These are phyloP conservation scores for Erysimum pusillum DNA, from an alignment of 441 rosid genomes.

Conservation along the genomic window DNA sequence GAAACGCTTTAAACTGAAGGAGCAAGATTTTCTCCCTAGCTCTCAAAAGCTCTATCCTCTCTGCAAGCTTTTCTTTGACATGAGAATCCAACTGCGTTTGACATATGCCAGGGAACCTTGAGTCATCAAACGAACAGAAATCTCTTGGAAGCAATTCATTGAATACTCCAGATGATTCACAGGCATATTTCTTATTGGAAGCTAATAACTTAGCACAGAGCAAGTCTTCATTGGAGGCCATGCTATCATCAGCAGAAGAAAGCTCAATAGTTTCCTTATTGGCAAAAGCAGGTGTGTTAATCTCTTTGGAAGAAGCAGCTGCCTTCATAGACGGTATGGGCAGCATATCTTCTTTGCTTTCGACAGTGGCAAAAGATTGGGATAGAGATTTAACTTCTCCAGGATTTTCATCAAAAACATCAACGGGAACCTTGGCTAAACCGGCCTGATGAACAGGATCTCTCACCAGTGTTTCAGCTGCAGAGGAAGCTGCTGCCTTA, in stretches of 20 bases:
- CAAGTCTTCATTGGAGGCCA: constrained; percentile 46
- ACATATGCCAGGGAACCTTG: constrained; percentile 43
- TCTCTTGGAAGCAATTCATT: constrained; percentile 62
- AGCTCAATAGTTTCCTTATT: constrained; percentile 48
- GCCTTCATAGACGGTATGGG: constrained; percentile 41
- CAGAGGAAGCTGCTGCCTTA: constrained; percentile 57
- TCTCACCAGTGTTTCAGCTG: constrained; percentile 50
- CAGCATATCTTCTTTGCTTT: constrained; percentile 47
- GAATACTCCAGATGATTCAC: constrained; percentile 66
- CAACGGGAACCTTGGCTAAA: constrained; percentile 48
- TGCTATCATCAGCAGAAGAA: constrained; percentile 36
- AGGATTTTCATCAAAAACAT: constrained; percentile 62
- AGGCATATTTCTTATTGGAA: constrained; percentile 75
- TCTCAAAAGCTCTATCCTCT: constrained; percentile 57
- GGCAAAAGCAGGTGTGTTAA: constrained; percentile 40
- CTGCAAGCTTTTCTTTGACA: constrained; percentile 60
- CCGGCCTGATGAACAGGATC: constrained; percentile 51
- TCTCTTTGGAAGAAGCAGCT: constrained; percentile 42
- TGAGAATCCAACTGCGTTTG: constrained; percentile 49
- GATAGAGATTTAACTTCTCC: constrained; percentile 75
- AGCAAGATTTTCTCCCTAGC: constrained; percentile 83
- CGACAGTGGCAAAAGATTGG: constrained; percentile 43
- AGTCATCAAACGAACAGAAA: constrained; percentile 47
- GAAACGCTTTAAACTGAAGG: constrained; percentile 85
- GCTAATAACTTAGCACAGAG: constrained; percentile 56